Conservation (phyloP, 73 alveolate species). For the Paramecium pentaurelia region DNA sequence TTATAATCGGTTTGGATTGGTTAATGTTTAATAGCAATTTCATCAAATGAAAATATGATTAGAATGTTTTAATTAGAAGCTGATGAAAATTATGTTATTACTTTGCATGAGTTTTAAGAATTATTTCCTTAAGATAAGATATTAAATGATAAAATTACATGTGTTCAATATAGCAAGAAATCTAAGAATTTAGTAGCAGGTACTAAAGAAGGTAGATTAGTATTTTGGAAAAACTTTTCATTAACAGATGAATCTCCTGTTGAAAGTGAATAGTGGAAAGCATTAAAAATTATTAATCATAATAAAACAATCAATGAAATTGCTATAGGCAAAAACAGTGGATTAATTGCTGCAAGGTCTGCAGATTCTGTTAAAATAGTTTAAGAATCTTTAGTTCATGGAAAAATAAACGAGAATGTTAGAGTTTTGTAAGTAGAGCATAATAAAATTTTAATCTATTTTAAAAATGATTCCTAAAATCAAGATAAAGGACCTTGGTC, state of each 20-base stretch:
- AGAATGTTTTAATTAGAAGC: slow-evolving; percentile 93
- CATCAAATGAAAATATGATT: slow-evolving; percentile 94
- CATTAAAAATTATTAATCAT: slow-evolving; percentile 80
- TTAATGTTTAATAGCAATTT: slow-evolving; percentile 91
- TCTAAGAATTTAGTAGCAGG: slow-evolving; percentile 92
- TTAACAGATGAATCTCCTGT: slow-evolving; percentile 89
- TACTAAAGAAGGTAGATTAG: slow-evolving; percentile 91
- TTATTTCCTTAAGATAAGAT: slow-evolving; percentile 75
- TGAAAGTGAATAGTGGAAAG: slow-evolving; percentile 95
- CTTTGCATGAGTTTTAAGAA: slow-evolving; percentile 84
- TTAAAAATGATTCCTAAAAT: slow-evolving; percentile 37
- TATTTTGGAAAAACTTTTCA: slow-evolving; percentile 95
- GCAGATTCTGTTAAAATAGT: slow-evolving; percentile 78
- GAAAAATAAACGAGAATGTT: slow-evolving; percentile 85
- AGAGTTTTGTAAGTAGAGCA: slow-evolving; percentile 87
- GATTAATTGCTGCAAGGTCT: slow-evolving; percentile 78
- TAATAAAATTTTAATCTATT: slow-evolving; percentile 79
- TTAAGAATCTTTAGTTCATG: slow-evolving; percentile 85
- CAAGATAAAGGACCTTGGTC: slow-evolving; percentile 50
- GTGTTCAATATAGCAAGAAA: slow-evolving; percentile 80
- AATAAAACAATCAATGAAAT: slow-evolving; percentile 69
- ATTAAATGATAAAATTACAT: slow-evolving; percentile 82
- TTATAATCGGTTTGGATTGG: slow-evolving; percentile 96
- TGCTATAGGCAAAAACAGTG: slow-evolving; percentile 86
- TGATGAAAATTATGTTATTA: slow-evolving; percentile 93